phyloP scores from a whole-genome alignment of 2,329 filamentous ascomycete species.

The Fonsecaea nubica region DNA sequence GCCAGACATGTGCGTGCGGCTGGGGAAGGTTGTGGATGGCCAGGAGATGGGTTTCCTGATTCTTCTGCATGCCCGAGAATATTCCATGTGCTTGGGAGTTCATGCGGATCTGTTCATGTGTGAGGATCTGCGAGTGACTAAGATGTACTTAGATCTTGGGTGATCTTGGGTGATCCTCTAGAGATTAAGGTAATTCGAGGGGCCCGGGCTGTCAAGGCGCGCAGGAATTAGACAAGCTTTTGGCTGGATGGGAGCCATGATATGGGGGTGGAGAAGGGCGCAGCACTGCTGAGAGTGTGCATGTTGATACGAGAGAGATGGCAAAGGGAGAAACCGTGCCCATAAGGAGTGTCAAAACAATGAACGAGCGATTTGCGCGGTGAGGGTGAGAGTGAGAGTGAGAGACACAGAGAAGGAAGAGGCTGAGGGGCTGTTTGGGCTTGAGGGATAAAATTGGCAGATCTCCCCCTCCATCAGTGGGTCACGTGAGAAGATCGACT shows the following conservation, averaged over 20 bases:
- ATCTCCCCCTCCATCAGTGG: not conserved
- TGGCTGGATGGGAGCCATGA: not conserved
- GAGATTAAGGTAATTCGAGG: not conserved
- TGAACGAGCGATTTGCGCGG: not conserved
- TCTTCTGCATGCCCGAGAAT: not conserved
- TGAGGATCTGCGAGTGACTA: slow-evolving; percentile 1
- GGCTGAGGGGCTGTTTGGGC: not conserved
- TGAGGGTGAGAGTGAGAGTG: not conserved
- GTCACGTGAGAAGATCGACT: not conserved
- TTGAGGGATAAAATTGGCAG: slow-evolving; percentile 6
- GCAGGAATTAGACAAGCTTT: not conserved
- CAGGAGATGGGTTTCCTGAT: not conserved
- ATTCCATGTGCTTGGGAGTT: not conserved
- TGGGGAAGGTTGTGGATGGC: not conserved
- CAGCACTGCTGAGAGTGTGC: not conserved
- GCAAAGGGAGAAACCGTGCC: not conserved
- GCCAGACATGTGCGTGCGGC: not conserved
- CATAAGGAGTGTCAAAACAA: not conserved
- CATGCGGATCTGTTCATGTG: not conserved
- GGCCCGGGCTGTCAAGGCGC: not conserved
- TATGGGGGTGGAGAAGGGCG: not conserved
- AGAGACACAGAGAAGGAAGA: not conserved
- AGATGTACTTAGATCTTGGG: not conserved
- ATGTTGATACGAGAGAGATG: not conserved
- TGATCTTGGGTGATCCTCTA: slow-evolving; percentile 2